phyloP scores from a whole-genome alignment of 192 early-diverging fungal species.

The Umbelopsis vinacea region DNA sequence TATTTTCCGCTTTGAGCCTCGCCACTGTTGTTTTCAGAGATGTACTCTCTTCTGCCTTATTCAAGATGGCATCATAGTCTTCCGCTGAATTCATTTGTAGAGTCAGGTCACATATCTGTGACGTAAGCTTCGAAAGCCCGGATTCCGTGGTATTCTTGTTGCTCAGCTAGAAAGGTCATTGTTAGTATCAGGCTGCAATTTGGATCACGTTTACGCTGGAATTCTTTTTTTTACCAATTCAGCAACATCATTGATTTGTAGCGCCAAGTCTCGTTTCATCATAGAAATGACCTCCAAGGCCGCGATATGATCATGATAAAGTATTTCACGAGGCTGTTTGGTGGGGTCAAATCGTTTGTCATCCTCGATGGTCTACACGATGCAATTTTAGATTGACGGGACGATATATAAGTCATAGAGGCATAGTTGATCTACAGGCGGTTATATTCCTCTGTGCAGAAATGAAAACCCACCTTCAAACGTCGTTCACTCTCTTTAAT shows the following conservation, averaged over 20 bases:
- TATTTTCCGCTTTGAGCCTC: not conserved
- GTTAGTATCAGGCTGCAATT: not conserved
- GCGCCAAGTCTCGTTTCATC: not conserved
- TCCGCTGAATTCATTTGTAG: not conserved
- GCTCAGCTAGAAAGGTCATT: not conserved
- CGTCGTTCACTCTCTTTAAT: conserved; percentile 1
- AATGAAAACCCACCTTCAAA: not conserved
- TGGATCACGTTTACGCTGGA: not conserved
- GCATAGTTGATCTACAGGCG: too few species aligned
- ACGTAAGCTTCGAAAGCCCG: conserved; percentile 1
- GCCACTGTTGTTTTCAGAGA: conserved; percentile 11
- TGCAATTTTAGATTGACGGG: not conserved
- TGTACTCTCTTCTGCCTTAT: conserved; percentile 19
- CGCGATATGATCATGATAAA: not conserved
- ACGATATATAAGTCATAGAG: not conserved
- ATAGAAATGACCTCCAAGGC: conserved; percentile 3
- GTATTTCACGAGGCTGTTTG: not conserved
- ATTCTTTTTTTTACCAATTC: not conserved
- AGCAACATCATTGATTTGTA: not conserved
- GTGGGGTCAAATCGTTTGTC: conserved; percentile 1
- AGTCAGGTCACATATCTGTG: conserved; percentile 4
- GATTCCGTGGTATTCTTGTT: conserved; percentile 11
- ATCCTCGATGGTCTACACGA: not conserved
- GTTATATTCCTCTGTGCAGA: not conserved
- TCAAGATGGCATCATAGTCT: conserved; percentile 14